Evolutionary conservation across 306 rosid genomes (phyloP).

Genomic region (Fragaria vesca): DNA sequence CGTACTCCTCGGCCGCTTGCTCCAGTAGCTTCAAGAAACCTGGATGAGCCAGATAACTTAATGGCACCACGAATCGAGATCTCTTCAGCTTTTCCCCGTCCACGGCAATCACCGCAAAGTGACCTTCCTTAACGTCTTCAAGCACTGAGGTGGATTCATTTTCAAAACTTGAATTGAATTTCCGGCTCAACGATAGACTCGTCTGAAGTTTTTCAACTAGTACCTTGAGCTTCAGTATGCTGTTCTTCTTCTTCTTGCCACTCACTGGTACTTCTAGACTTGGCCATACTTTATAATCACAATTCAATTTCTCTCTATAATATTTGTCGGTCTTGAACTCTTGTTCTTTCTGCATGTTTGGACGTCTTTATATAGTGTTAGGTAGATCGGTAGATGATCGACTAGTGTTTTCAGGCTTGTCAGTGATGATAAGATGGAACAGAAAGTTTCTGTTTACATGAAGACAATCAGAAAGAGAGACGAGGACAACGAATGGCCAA

Average conservation of each 20-base stretch:
- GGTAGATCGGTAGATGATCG: not conserved
- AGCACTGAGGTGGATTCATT: slow-evolving; percentile 43
- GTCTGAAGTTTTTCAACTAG: slow-evolving; percentile 63
- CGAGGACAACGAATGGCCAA: slow-evolving; percentile 8
- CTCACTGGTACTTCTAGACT: slow-evolving; percentile 19
- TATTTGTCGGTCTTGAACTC: not conserved
- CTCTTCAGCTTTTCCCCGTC: slow-evolving; percentile 52
- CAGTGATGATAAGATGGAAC: slow-evolving; percentile 26
- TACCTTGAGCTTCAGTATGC: slow-evolving; percentile 51
- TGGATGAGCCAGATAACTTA: slow-evolving; percentile 60
- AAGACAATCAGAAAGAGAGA: slow-evolving; percentile 6
- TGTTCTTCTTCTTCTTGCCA: slow-evolving; percentile 49
- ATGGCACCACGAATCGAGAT: slow-evolving; percentile 49
- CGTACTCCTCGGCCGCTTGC: slow-evolving; percentile 76
- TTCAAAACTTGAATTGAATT: not conserved
- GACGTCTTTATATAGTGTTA: slow-evolving; percentile 15
- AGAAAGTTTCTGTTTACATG: slow-evolving; percentile 15
- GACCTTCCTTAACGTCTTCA: slow-evolving; percentile 80
- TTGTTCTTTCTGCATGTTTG: not conserved
- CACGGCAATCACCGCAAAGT: slow-evolving; percentile 70
- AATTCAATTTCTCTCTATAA: not conserved
- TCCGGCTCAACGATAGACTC: slow-evolving; percentile 43
- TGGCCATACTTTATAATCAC: slow-evolving; percentile 39
- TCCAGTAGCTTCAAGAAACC: slow-evolving; percentile 59
- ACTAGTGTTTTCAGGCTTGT: not conserved